These are phyloP conservation scores for Apiospora kogelbergensis DNA, from an alignment of 2,329 filamentous ascomycete species.

Conservation along the genomic window DNA sequence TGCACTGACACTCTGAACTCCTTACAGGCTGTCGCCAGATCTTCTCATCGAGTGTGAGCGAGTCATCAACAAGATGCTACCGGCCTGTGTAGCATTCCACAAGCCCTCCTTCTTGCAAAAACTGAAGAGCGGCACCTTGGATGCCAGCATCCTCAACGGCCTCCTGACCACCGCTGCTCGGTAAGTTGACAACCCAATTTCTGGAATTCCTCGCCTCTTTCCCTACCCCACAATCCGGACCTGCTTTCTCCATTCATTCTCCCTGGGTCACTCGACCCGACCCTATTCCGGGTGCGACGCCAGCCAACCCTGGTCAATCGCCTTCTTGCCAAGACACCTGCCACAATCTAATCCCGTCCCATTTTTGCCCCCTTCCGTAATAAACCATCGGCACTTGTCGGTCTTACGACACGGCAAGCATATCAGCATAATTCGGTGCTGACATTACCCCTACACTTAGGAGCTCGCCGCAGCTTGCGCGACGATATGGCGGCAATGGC, in stretches of 20 bases:
- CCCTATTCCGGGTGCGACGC: neutral
- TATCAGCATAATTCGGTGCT: neutral
- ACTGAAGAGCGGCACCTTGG: conserved; percentile 55
- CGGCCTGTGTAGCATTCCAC: conserved; percentile 62
- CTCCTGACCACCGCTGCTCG: conserved; percentile 57
- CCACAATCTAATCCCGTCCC: conserved; percentile 6
- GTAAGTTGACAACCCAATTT: conserved; percentile 40
- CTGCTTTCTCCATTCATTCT: conserved; percentile 21
- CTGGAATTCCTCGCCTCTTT: conserved; percentile 10
- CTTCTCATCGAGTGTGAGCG: conserved; percentile 59
- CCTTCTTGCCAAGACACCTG: conserved; percentile 1
- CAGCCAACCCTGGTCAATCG: neutral
- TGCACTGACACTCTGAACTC: conserved; percentile 11
- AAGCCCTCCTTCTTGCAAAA: conserved; percentile 63
- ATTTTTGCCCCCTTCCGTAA: conserved; percentile 2
- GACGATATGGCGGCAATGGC: conserved; percentile 55
- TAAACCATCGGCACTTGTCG: conserved; percentile 3
- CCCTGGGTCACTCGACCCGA: conserved; percentile 12
- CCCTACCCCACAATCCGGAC: conserved; percentile 21
- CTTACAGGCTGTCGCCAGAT: conserved; percentile 52
- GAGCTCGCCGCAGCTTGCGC: conserved; percentile 56
- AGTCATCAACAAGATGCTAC: conserved; percentile 60
- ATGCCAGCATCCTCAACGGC: conserved; percentile 57
- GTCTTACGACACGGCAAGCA: neutral
- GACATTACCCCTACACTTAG: conserved; percentile 31